A percentile compares a stretch with the other conserved stretches of the same genome.
These are phyloP conservation scores for Aegle marmelos DNA, from an alignment of 345 rosid species.

Conservation along the genomic window DNA sequence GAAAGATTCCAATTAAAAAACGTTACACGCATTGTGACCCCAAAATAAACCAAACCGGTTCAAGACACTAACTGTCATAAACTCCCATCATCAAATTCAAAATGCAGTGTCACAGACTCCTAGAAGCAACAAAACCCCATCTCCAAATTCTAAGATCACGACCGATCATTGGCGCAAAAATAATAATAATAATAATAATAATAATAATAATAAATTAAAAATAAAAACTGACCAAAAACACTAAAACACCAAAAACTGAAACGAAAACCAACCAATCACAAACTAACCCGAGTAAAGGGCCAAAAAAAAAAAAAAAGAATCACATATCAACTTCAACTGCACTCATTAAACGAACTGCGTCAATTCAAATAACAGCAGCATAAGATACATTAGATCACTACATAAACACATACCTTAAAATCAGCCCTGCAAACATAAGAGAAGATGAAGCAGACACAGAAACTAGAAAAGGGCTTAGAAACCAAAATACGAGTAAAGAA, in stretches of 20 bases:
- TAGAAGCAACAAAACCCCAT: neutral
- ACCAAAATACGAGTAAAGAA: neutral
- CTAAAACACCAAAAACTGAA: neutral
- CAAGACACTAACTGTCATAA: neutral
- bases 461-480: neutral
- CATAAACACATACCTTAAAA: neutral
- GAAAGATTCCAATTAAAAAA: neutral
- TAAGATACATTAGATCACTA: neutral
- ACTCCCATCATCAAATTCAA: neutral
- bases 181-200: no score
- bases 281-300: neutral
- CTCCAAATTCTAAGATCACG: neutral
- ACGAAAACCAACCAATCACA: neutral
- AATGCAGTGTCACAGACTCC: neutral
- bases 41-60: neutral
- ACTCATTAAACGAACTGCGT: neutral
- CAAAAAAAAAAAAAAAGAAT: neutral
- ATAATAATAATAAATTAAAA: no score
- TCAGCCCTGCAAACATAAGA: neutral
- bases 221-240: neutral
- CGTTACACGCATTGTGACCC: neutral
- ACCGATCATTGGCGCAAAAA: neutral
- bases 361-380: neutral
- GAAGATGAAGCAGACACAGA: neutral
- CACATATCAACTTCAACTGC: neutral